Evolutionary conservation across 306 rosid species (phyloP).

Genomic region (Neltuma alba): DNA sequence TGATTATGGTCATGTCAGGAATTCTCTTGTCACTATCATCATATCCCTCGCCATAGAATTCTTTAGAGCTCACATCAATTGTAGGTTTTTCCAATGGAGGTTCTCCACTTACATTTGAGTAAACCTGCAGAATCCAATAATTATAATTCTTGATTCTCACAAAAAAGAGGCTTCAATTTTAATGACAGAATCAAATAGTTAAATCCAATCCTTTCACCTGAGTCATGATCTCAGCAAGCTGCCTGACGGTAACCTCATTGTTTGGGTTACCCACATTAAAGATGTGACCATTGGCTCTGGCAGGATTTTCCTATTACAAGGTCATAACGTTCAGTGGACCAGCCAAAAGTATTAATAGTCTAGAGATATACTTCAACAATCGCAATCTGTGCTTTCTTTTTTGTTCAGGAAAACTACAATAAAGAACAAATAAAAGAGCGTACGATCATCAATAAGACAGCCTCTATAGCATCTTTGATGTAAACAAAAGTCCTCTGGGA

Average conservation of each 20-base stretch:
- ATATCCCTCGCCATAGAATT: slow-evolving; percentile 90
- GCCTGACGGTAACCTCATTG: slow-evolving; percentile 96
- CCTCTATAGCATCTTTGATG: slow-evolving; percentile 94
- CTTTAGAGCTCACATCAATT: slow-evolving; percentile 80
- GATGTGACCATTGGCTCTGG: slow-evolving; percentile 84
- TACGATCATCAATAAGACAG: slow-evolving; percentile 91
- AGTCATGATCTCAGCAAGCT: slow-evolving; percentile 94
- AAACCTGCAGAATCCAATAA: slow-evolving; percentile 56
- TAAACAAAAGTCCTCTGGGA: slow-evolving; percentile 91
- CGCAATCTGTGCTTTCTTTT: not conserved
- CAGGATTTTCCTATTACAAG: slow-evolving; percentile 79
- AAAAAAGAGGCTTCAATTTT: not conserved
- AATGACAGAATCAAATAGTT: not conserved
- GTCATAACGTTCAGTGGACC: not conserved
- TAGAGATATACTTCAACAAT: not conserved
- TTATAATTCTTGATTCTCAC: not conserved
- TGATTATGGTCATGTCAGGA: slow-evolving; percentile 94
- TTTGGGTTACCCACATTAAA: slow-evolving; percentile 95
- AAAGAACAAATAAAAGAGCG: slow-evolving; percentile 21
- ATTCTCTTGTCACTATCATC: slow-evolving; percentile 96
- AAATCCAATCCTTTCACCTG: slow-evolving; percentile 50
- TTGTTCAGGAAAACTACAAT: not conserved
- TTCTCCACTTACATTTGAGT: slow-evolving; percentile 82
- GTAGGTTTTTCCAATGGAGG: slow-evolving; percentile 63
- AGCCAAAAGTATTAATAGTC: slow-evolving; percentile 24